These are phyloP conservation scores for Scedosporium minutisporum DNA, from an alignment of 2,329 filamentous ascomycete species.

Conservation along the genomic window DNA sequence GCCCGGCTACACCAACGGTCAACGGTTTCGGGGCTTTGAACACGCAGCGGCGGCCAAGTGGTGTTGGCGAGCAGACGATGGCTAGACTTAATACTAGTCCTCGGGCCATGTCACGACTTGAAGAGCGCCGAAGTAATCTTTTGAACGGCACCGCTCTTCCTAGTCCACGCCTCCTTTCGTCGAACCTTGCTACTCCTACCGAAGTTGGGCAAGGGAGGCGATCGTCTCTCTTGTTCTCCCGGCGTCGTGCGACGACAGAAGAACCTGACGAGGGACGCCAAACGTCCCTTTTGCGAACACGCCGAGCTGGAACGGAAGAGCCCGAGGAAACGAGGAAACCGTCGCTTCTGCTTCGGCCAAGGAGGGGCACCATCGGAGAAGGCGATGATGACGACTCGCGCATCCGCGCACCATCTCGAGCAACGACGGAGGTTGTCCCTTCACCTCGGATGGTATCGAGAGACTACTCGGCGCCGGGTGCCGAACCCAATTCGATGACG, in stretches of 20 bases:
- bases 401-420: slow-evolving; percentile 48
- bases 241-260: slow-evolving; percentile 39
- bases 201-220: slow-evolving; percentile 26
- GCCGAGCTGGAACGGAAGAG: slow-evolving; percentile 37
- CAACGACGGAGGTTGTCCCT: slow-evolving; percentile 43
- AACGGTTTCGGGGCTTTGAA: slow-evolving; percentile 28
- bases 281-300: slow-evolving; percentile 35
- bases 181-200: slow-evolving; percentile 25
- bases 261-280: slow-evolving; percentile 41
- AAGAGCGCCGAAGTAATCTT: slow-evolving; percentile 41
- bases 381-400: slow-evolving; percentile 37
- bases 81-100: slow-evolving; percentile 32
- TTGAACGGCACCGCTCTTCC: slow-evolving; percentile 34
- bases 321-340: slow-evolving; percentile 32
- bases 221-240: slow-evolving; percentile 40
- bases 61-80: slow-evolving; percentile 28
- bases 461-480: slow-evolving; percentile 24
- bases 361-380: slow-evolving; percentile 35
- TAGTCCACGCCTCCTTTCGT: slow-evolving; percentile 31
- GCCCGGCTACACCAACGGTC: slow-evolving; percentile 32
- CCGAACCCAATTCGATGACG: slow-evolving; percentile 21
- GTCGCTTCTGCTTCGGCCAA: slow-evolving; percentile 33
- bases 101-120: slow-evolving; percentile 39
- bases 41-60: slow-evolving; percentile 30
- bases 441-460: slow-evolving; percentile 22